These are phyloP conservation scores for Suillus occidentalis DNA, from an alignment of 768 basidiomycete genomes.

Conservation along the genomic window DNA sequence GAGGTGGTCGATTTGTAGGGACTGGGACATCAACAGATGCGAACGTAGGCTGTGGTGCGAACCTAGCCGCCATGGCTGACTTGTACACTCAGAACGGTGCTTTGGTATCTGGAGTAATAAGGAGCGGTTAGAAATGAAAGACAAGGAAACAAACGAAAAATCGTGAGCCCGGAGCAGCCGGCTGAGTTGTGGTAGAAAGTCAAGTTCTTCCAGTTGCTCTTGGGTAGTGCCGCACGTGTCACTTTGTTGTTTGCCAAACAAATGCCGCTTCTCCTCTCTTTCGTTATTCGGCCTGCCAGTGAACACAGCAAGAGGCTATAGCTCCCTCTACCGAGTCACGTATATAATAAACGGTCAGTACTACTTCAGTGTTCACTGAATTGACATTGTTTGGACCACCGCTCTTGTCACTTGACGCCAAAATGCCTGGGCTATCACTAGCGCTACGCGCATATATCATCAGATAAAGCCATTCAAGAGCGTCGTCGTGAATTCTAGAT, in stretches of 20 bases:
- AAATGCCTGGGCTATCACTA: not conserved
- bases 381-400: not conserved
- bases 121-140: slow-evolving; percentile 17
- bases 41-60: slow-evolving; percentile 15
- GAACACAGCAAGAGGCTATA: no score
- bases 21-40: slow-evolving; percentile 54
- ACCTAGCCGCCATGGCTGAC: slow-evolving; percentile 24
- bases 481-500: not conserved
- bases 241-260: not conserved
- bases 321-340: not conserved
- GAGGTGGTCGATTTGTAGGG: slow-evolving; percentile 57
- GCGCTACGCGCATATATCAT: not conserved
- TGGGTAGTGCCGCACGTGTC: not conserved
- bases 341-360: not conserved
- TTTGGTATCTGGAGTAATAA: slow-evolving; percentile 6
- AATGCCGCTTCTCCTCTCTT: not conserved
- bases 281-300: not conserved
- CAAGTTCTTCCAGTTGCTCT: not conserved
- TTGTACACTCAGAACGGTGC: slow-evolving; percentile 1
- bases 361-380: not conserved
- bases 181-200: slow-evolving; percentile 7
- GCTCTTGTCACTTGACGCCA: not conserved
- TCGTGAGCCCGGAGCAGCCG: slow-evolving; percentile 17
- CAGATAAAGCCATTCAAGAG: not conserved
- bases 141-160: slow-evolving; percentile 19